Evolutionary conservation across 2,329 filamentous ascomycete species (phyloP).

Genomic region (Phoma sp.): DNA sequence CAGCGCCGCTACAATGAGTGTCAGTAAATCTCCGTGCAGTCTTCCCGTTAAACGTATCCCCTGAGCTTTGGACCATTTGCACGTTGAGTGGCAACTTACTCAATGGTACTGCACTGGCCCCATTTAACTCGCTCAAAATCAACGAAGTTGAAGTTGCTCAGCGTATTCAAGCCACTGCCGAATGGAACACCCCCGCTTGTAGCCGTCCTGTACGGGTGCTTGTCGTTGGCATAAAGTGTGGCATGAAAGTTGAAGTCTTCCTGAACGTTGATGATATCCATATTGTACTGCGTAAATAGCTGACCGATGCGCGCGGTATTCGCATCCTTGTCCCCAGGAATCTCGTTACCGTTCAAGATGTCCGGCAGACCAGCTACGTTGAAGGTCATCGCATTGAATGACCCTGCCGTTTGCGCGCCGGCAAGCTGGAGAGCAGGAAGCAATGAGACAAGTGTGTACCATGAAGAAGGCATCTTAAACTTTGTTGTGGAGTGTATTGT

Average conservation of each 20-base stretch:
- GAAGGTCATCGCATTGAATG: slow-evolving; percentile 61
- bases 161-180: slow-evolving; percentile 68
- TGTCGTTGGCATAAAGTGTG: slow-evolving; percentile 65
- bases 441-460: slow-evolving; percentile 6
- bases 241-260: slow-evolving; percentile 73
- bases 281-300: slow-evolving; percentile 62
- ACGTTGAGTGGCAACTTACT: slow-evolving; percentile 17
- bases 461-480: slow-evolving; percentile 21
- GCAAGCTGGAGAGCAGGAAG: slow-evolving; percentile 16
- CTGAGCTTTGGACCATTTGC: background rate
- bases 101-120: slow-evolving; percentile 60
- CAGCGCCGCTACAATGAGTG: slow-evolving; percentile 50
- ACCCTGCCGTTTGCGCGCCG: slow-evolving; percentile 41
- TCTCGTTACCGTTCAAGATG: slow-evolving; percentile 64
- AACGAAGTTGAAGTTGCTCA: slow-evolving; percentile 64
- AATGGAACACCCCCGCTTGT: slow-evolving; percentile 70
- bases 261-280: slow-evolving; percentile 69
- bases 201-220: slow-evolving; percentile 65
- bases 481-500: background rate
- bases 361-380: slow-evolving; percentile 67
- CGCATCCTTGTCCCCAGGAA: slow-evolving; percentile 65
- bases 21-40: background rate
- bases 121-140: slow-evolving; percentile 65
- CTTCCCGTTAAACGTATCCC: no score
- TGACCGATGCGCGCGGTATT: slow-evolving; percentile 64